Evolutionary conservation across 805 yeast genomes (phyloP), one percentile per base, ranked within the genome.

Genomic region (Metschnikowia arizonensis): DNA sequence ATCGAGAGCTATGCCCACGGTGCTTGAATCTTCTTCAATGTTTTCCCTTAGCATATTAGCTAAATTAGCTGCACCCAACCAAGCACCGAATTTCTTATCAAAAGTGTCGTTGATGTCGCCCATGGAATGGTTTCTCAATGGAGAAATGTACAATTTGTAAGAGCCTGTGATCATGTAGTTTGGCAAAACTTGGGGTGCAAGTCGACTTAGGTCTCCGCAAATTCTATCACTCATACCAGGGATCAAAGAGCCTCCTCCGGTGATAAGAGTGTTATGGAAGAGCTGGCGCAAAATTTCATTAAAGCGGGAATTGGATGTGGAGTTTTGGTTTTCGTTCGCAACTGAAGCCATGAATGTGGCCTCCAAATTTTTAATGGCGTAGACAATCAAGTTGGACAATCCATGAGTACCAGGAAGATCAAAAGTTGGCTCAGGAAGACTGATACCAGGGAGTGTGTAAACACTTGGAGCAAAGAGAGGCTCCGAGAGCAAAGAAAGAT

Each of bases 51-150:
- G 78, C 71, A 80, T 73, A 35, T 77, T 74, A 11, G 85, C 81
- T 53, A 83, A 71, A 50, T 81, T 81, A 46, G 82, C 77, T 0
- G 88, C 88, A n/a, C 89, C 89, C 25, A 82, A 65, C 89, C 89
- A 83, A 19, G 77, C 70, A 40, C 83, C 78, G 51, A 72, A 77
- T 50, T 73, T 78, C 50, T 82, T 73, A 49, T 83, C 88, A 56
- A 73, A 68, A 14, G 58, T 53, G 25, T 68, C 72, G 48, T 60
- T 59, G 29, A 61, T 49, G 38, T 64, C 69, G 29, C 63, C 62
- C 17, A 57, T 46, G 21, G 52, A 58, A 40, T 58, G 55, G 44
- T 59, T 61, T 23, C 60, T 58, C 44, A 60, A 53, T 12, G 59
- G 59, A 12, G 55, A 51, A 21, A 53, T 51, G 46, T 42, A 56